Percentiles rank a stretch among this genome's conserved stretches.
These are phyloP conservation scores for Lepidium africanum DNA, from an alignment of 345 rosid species.

Conservation along the genomic window DNA sequence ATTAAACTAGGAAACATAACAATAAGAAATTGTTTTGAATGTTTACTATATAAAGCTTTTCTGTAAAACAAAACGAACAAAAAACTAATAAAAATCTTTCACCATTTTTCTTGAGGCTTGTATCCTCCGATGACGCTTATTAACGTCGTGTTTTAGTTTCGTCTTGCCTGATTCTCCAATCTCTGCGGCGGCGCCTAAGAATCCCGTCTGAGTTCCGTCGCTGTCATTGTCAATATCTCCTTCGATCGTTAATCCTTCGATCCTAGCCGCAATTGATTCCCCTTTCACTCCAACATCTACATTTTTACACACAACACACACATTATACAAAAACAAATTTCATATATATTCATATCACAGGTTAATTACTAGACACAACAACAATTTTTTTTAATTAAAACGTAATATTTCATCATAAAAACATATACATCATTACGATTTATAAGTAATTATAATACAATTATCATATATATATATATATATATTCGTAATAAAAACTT, in stretches of 20 bases:
- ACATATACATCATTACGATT: no score
- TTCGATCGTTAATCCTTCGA: conserved; percentile 65
- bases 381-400: no score
- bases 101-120: conserved; percentile 26
- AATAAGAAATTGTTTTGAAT: background rate
- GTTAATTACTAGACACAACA: no score
- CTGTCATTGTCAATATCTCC: conserved; percentile 63
- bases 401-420: no score
- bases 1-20: background rate
- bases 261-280: conserved; percentile 52
- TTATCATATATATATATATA: no score
- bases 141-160: conserved; percentile 7
- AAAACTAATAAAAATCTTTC: conserved; percentile 1
- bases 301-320: conserved; percentile 22
- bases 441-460: no score
- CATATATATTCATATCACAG: no score
- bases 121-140: conserved; percentile 18
- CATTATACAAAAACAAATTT: no score
- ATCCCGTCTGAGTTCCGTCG: conserved; percentile 72
- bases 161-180: conserved; percentile 14
- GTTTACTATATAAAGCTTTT: background rate
- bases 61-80: no score
- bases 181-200: conserved; percentile 42
- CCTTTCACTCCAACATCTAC: conserved; percentile 36
- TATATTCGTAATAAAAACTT: no score